Percentiles rank a stretch among this genome's conserved stretches.
Conservation (phyloP, 148 eudicot species). For the Pouteria glomerata region DNA sequence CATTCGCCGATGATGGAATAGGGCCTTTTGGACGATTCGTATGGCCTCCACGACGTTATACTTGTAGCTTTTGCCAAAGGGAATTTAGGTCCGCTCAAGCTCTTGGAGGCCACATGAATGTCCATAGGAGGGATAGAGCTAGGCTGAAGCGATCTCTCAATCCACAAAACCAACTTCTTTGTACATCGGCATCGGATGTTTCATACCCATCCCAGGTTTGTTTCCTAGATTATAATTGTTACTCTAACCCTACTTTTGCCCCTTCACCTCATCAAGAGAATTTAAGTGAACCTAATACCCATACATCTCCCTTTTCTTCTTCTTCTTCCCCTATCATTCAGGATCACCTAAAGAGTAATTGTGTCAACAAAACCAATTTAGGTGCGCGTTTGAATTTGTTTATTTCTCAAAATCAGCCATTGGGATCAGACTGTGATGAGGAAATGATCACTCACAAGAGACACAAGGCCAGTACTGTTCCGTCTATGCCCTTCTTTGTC, state of each 20-base stretch:
- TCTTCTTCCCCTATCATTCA: too few relatives aligned
- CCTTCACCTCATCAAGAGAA: not conserved
- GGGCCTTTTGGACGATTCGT: constrained; percentile 20
- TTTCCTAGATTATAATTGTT: constrained; percentile 8
- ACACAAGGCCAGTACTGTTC: constrained; percentile 30
- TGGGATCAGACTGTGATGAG: constrained; percentile 2
- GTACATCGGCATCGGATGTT: not conserved
- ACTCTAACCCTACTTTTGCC: not conserved
- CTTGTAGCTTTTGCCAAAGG: constrained; percentile 62
- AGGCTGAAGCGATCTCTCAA: constrained; percentile 39
- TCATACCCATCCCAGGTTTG: constrained; percentile 1
- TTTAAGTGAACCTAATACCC: not conserved
- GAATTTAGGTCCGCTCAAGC: constrained; percentile 61
- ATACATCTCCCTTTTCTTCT: not conserved
- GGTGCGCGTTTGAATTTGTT: constrained; percentile 27
- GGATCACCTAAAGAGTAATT: not conserved
- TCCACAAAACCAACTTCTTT: not conserved
- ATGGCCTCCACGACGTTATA: constrained; percentile 66
- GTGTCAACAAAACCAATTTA: constrained; percentile 11
- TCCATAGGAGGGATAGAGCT: constrained; percentile 70
- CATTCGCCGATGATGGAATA: constrained; percentile 14
- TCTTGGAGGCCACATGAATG: too few relatives aligned
- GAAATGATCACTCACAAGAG: constrained; percentile 28
- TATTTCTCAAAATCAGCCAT: constrained; percentile 3
- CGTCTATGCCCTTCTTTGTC: too few relatives aligned